Evolutionary conservation across 495 filamentous ascomycete species (phyloP).

Genomic region (Penicillium paxilli): DNA sequence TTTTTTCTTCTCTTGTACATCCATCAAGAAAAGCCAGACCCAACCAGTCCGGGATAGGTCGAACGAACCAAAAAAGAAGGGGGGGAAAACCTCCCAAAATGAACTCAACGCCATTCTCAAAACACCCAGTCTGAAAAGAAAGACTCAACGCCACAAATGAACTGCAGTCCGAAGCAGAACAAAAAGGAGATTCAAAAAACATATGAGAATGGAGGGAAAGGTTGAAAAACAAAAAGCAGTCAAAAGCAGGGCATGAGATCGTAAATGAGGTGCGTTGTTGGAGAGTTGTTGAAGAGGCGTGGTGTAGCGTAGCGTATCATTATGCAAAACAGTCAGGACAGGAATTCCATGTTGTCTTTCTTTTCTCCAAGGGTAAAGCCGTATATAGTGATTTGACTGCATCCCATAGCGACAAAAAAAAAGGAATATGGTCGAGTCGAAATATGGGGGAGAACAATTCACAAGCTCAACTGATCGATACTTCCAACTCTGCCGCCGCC

Average conservation of each 20-base stretch:
- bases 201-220: background rate
- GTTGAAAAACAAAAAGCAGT: constrained; percentile 7
- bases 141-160: background rate
- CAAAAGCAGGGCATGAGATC: background rate
- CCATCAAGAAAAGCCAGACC: background rate
- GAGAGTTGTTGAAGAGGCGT: too few species aligned
- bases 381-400: background rate
- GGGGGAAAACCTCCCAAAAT: background rate
- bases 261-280: background rate
- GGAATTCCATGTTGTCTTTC: too few species aligned
- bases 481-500: constrained; percentile 59
- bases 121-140: constrained; percentile 4
- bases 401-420: background rate
- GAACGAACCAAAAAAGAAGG: too few species aligned
- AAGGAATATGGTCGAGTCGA: background rate
- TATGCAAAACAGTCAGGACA: too few species aligned
- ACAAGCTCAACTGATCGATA: constrained; percentile 64
- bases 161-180: constrained; percentile 2
- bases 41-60: background rate
- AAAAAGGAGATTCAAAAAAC: too few species aligned
- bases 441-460: constrained; percentile 9
- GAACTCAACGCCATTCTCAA: constrained; percentile 4
- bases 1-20: constrained; percentile 6
- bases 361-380: background rate
- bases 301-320: background rate